phyloP scores from a whole-genome alignment of 306 rosid genomes.

The Cucumis hystrix region DNA sequence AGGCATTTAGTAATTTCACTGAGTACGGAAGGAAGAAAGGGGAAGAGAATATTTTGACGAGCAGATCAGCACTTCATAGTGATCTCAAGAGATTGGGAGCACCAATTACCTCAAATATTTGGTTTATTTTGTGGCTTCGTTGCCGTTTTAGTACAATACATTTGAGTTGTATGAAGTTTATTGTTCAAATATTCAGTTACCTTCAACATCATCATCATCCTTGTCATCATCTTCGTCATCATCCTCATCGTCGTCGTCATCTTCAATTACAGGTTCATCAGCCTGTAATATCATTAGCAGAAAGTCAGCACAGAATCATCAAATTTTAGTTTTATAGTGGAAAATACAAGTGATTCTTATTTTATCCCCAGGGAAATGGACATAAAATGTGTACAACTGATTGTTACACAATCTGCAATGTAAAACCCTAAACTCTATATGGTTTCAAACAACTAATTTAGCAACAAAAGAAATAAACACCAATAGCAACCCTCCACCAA shows the following conservation, averaged over 20 bases:
- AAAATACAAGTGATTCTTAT: background rate
- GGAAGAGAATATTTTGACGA: too few species aligned
- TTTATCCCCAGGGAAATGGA: background rate
- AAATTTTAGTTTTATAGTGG: background rate
- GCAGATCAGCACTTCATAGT: too few species aligned
- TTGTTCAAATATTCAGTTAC: conserved; percentile 23
- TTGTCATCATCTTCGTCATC: conserved; percentile 57
- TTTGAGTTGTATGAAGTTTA: too few species aligned
- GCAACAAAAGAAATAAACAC: background rate
- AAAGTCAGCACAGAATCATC: background rate
- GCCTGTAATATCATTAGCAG: conserved; percentile 19
- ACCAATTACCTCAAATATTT: too few species aligned
- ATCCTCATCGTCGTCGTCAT: conserved; percentile 50
- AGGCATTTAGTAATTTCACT: too few species aligned
- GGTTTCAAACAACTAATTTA: background rate
- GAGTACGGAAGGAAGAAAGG: too few species aligned
- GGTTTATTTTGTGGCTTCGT: too few species aligned
- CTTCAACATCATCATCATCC: conserved; percentile 56
- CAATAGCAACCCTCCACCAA: background rate
- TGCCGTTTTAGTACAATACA: too few species aligned
- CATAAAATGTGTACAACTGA: background rate
- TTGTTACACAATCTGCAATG: background rate
- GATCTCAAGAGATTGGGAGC: too few species aligned
- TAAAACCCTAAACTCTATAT: background rate
- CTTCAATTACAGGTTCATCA: conserved; percentile 73